Evolutionary conservation across 495 filamentous ascomycete genomes (phyloP), one percentile per base, ranked within the genome.

Genomic region (Penicillium angulare): DNA sequence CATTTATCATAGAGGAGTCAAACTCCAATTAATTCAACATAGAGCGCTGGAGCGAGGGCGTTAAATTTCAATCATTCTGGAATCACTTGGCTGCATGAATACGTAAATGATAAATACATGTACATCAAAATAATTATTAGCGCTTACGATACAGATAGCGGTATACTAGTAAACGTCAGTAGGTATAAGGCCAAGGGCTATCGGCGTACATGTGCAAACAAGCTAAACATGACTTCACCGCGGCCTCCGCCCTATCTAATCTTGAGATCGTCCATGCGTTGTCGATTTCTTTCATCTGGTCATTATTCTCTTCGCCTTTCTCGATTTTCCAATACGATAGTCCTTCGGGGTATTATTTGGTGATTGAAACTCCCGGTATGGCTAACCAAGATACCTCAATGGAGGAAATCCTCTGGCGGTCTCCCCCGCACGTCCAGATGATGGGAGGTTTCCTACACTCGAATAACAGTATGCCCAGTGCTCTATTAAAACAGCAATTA

Each of bases 321-420:
- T 10, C 20, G n/a, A n/a, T 13, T 2, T 6, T 20, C 16, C 12
- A 5, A 31, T n/a, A 16, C 17, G 13, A 0, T 34, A 16, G 12
- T 18, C 12, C 8, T 3, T 20, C 18, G 1, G 18, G 13, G 16
- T 21, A 17, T 35, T 32, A 18, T 9, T 24, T 35, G 31, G 45
- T 18, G 33, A 21, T 15, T 12, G 13, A 6, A 6, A 41, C 20
- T 35, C 32, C 17, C 7, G 67, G 70, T 66, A 71, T 69, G 31
- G 62, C 53, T 21, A 55, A 47, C 61, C 81, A 82, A 62, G 84
- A 86, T 54, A 73, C 79, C 20, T 76, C 82, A 5, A 73, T 89
- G 60, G 88, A 91, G 71, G 88, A 92, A 69, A 88, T 89, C 52
- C 80, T 85, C 71, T 92, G 87, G 86, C 78, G 78, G 43, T 77